Percentiles rank a stretch among this genome's conserved stretches.
These are phyloP conservation scores for Apiosordaria backusii DNA, from an alignment of 495 filamentous ascomycete species.

Conservation along the genomic window DNA sequence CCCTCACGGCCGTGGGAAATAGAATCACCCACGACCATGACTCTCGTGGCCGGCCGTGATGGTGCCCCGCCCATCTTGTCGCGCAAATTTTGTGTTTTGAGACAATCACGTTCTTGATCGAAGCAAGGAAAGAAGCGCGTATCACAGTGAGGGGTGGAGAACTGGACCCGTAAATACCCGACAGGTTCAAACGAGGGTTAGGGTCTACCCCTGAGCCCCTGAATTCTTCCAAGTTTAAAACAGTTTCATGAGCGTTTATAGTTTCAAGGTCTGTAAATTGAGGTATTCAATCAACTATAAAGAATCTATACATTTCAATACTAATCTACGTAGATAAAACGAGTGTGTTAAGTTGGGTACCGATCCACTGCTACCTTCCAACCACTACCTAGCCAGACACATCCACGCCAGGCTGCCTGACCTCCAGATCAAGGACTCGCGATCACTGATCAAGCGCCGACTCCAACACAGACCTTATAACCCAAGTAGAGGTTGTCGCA, in stretches of 20 bases:
- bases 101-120: neutral
- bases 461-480: neutral
- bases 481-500: neutral
- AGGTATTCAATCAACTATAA: no score
- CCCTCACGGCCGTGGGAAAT: constrained; percentile 40
- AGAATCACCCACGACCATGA: constrained; percentile 39
- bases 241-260: no score
- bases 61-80: neutral
- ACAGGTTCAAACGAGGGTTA: neutral
- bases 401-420: no score
- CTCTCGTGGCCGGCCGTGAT: constrained; percentile 11
- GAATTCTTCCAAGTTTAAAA: no score
- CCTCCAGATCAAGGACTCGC: no score
- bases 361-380: neutral
- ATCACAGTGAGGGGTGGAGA: neutral
- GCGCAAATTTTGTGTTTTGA: neutral
- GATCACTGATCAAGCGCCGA: neutral
- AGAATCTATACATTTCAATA: no score
- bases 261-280: no score
- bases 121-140: neutral
- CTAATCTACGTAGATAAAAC: no score
- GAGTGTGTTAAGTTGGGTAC: neutral
- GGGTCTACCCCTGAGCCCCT: neutral
- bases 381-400: no score
- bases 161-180: neutral